Base-by-base conservation (phyloP, 176 grass and related monocot species). In the Musa itinerans region DNA sequence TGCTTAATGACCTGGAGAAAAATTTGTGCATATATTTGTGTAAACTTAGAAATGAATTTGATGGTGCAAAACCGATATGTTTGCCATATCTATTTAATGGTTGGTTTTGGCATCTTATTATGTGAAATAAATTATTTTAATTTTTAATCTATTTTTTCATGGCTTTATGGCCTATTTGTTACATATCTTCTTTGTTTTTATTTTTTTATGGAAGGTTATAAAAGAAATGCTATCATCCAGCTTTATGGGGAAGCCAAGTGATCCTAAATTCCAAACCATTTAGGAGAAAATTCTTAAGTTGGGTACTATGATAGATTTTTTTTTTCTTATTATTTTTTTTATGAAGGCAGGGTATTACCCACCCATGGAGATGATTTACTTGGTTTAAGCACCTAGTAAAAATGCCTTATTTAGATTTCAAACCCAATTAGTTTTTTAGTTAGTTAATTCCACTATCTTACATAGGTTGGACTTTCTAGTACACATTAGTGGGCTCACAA, bases 201-300 rank as follows among this genome's bases (percentile, higher is more conserved):
- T 77, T 2, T 87, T 76, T 74, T 76, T 61, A 21, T 79, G 72
- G 71, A 78, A 97, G 93, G 90, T 26, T 76, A 58, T 93, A n/a
- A 87, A 84, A 79, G 83, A 97, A 85, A 67, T 74, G 24, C 81
- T 97, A 78, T 63, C 85, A 57, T 68, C 71, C 23, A 79, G 74
- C 73, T 76, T 76, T 68, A 50, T 76, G 27, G 48, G 50, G 68
- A 86, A 89, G 83, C 77, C 66, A 70, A 64, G 64, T 17, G 85
- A 77, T 71, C 72, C 80, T 82, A 85, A 84, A 81, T 86, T 92
- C 75, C 74, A 79, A 79, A 92, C 71, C 73, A 88, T 87, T 27
- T 84, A 83, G 65, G 93, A 90, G 81, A 86, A 87, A 77, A 88
- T 97, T 88, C 85, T 97, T 77, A 97, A 89, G 90, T 97, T 63